phyloP scores from a whole-genome alignment of 2,329 filamentous ascomycete species.

The Aspergillus quadricinctus region DNA sequence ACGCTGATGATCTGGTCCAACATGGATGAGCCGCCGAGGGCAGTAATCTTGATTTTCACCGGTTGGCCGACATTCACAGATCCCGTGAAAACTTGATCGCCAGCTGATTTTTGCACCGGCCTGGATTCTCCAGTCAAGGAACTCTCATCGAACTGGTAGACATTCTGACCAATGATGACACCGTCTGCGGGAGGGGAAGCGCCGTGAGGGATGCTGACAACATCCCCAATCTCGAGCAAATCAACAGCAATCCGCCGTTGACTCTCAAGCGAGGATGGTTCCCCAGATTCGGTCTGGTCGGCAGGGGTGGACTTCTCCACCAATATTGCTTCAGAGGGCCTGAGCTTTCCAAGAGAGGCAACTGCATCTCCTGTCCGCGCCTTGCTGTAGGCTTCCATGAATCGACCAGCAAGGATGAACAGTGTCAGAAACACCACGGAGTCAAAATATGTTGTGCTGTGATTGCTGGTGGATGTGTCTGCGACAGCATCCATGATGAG shows the following conservation, averaged over 20 bases:
- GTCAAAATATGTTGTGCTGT: slow-evolving; percentile 74
- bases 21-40: slow-evolving; percentile 46
- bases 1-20: slow-evolving; percentile 47
- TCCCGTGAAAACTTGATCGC: slow-evolving; percentile 44
- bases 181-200: slow-evolving; percentile 84
- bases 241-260: slow-evolving; percentile 55
- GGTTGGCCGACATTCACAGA: slow-evolving; percentile 47
- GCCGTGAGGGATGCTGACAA: slow-evolving; percentile 71
- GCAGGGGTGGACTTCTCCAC: slow-evolving; percentile 35
- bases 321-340: slow-evolving; percentile 71
- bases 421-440: slow-evolving; percentile 88
- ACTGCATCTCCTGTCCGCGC: slow-evolving; percentile 85
- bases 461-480: slow-evolving; percentile 40
- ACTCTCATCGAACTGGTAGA: slow-evolving; percentile 78
- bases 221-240: slow-evolving; percentile 68
- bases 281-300: not conserved
- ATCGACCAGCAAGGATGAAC: slow-evolving; percentile 66
- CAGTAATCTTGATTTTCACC: slow-evolving; percentile 41
- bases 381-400: slow-evolving; percentile 79
- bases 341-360: slow-evolving; percentile 69
- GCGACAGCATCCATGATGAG: slow-evolving; percentile 57
- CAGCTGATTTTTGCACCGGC: slow-evolving; percentile 39
- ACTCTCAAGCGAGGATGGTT: slow-evolving; percentile 7
- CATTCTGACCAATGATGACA: slow-evolving; percentile 50
- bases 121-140: slow-evolving; percentile 65